Percentiles rank a stretch among this genome's conserved stretches.
These are phyloP conservation scores for Fragilaria crotonensis DNA, from an alignment of 108 stramenopile genomes.

Conservation along the genomic window DNA sequence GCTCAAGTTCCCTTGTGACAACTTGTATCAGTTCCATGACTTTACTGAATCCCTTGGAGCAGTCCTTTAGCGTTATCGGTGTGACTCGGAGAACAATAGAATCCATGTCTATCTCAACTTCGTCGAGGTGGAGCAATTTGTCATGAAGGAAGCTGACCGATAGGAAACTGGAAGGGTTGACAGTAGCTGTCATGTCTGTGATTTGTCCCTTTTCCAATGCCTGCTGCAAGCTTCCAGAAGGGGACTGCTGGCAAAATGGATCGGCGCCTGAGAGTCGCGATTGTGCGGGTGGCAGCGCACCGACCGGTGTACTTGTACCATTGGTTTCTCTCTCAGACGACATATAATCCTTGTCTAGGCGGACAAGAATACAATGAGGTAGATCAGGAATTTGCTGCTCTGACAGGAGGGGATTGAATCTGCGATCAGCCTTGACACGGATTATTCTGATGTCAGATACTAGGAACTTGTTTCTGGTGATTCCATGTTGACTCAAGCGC, in stretches of 20 bases:
- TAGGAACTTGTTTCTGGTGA: background rate
- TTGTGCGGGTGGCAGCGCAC: background rate
- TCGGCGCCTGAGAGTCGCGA: background rate
- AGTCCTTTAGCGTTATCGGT: slow-evolving; percentile 65
- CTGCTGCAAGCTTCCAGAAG: background rate
- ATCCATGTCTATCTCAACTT: slow-evolving; percentile 63
- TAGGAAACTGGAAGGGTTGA: slow-evolving; percentile 6
- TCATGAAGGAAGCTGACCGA: slow-evolving; percentile 42
- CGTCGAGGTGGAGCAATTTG: slow-evolving; percentile 49
- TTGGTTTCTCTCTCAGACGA: background rate
- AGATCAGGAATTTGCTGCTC: background rate
- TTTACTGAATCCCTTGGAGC: slow-evolving; percentile 40
- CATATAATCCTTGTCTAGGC: background rate
- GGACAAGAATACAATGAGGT: background rate
- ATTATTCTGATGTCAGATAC: background rate
- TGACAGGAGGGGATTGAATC: no score
- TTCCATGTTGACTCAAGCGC: background rate
- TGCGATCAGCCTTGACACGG: background rate
- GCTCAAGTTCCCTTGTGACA: slow-evolving; percentile 65
- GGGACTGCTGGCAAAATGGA: background rate
- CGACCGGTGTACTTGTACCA: background rate
- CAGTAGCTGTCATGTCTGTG: no score
- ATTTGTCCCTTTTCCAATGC: slow-evolving; percentile 2
- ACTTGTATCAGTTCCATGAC: slow-evolving; percentile 51
- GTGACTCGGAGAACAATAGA: slow-evolving; percentile 51